phyloP scores from a whole-genome alignment of 768 basidiomycete species.

The Tylopilus vinaceipallidus region DNA sequence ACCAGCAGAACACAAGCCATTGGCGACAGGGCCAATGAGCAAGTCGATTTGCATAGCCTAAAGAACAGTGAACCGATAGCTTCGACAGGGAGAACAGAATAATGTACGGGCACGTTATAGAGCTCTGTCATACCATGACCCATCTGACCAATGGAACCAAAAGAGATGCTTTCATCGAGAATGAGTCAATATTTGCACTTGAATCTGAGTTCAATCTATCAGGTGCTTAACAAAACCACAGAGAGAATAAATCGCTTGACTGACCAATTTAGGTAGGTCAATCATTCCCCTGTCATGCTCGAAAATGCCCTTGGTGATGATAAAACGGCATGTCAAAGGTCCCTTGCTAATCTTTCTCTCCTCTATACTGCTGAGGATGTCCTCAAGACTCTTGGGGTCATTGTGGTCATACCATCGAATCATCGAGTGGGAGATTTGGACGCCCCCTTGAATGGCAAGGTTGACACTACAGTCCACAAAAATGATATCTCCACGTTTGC shows the following conservation, averaged over 20 bases:
- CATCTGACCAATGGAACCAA: slow-evolving; percentile 88
- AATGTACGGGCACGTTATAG: slow-evolving; percentile 84
- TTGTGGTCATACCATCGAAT: slow-evolving; percentile 97
- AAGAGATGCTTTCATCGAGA: slow-evolving; percentile 91
- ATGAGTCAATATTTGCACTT: slow-evolving; percentile 96
- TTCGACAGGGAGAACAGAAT: neutral
- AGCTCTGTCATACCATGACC: slow-evolving; percentile 94
- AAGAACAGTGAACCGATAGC: neutral
- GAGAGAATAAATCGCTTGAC: slow-evolving; percentile 23
- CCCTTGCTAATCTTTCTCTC: slow-evolving; percentile 81
- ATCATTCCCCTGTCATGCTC: slow-evolving; percentile 92
- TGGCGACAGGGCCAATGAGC: slow-evolving; percentile 88
- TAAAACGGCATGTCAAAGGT: slow-evolving; percentile 87
- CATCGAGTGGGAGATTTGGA: slow-evolving; percentile 88
- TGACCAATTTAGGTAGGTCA: slow-evolving; percentile 87
- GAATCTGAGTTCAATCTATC: slow-evolving; percentile 86
- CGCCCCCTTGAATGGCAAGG: slow-evolving; percentile 93
- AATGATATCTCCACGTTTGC: slow-evolving; percentile 96
- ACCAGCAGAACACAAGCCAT: slow-evolving; percentile 76
- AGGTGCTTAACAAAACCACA: neutral
- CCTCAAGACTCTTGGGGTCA: slow-evolving; percentile 87
- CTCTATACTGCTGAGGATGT: slow-evolving; percentile 77
- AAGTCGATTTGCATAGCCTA: slow-evolving; percentile 91
- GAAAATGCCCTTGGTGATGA: slow-evolving; percentile 95
- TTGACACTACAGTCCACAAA: slow-evolving; percentile 94